Conservation (phyloP, 371 early-diverging fungal species). For the Coemansia sp. region DNA sequence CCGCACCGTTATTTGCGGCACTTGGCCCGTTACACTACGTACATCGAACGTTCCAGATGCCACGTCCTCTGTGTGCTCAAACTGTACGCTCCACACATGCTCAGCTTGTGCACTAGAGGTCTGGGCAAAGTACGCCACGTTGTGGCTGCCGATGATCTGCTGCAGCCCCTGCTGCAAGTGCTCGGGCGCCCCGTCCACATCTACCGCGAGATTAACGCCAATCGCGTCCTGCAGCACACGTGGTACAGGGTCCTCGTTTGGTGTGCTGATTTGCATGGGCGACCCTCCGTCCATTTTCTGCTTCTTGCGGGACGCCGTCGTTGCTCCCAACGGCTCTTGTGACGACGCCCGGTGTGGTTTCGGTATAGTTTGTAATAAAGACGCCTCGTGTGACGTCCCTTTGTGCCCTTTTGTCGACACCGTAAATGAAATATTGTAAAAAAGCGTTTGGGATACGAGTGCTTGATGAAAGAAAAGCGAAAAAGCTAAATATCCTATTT, state of each 20-base stretch:
- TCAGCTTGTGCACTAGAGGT: conserved; percentile 54
- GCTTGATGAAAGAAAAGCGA: background rate
- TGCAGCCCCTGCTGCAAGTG: conserved; percentile 62
- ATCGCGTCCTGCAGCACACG: conserved; percentile 33
- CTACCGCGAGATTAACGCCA: conserved; percentile 52
- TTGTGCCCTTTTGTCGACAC: background rate
- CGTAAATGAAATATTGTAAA: background rate
- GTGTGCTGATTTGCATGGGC: conserved; percentile 41
- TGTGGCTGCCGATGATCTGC: conserved; percentile 59
- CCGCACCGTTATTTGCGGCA: conserved; percentile 57
- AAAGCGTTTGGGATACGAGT: background rate
- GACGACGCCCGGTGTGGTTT: background rate
- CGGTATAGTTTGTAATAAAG: no score
- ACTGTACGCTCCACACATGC: conserved; percentile 62
- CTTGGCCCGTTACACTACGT: conserved; percentile 15
- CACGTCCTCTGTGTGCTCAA: conserved; percentile 22
- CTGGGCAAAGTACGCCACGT: conserved; percentile 56
- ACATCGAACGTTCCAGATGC: conserved; percentile 37
- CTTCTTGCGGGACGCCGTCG: conserved; percentile 14
- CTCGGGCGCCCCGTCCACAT: conserved; percentile 56
- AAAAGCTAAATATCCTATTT: no score
- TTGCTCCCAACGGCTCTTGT: background rate
- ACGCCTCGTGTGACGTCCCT: background rate
- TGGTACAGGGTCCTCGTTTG: conserved; percentile 4
- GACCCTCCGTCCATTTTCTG: conserved; percentile 31